Conservation (phyloP, 345 rosid genomes). For the Microthlaspi erraticum region DNA sequence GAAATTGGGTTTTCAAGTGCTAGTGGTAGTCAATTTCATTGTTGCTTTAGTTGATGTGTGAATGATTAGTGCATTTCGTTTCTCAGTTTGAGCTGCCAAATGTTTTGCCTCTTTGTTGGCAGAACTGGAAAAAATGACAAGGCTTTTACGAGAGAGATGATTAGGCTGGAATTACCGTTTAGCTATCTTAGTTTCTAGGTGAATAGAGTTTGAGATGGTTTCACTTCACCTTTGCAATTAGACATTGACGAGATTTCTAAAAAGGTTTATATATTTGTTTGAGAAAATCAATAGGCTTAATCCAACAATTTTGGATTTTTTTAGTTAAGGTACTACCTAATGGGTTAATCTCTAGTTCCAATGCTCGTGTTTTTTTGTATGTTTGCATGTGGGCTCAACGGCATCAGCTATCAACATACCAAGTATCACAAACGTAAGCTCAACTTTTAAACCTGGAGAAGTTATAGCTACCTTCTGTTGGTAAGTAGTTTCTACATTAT, state of each 20-base stretch:
- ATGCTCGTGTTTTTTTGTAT: slow-evolving; percentile 46
- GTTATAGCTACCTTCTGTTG: slow-evolving; percentile 87
- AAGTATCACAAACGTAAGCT: slow-evolving; percentile 99
- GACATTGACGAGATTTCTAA: not conserved
- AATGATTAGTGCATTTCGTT: too few relatives aligned
- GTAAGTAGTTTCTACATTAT: slow-evolving; percentile 56
- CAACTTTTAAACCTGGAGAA: slow-evolving; percentile 61
- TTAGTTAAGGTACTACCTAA: slow-evolving; percentile 3
- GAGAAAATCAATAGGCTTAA: not conserved
- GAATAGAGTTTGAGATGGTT: slow-evolving; percentile 26
- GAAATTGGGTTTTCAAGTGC: too few relatives aligned
- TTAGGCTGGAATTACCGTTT: not conserved
- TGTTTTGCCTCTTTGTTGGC: too few relatives aligned
- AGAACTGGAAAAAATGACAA: not conserved
- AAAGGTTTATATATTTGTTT: not conserved
- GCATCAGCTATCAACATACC: slow-evolving; percentile 98
- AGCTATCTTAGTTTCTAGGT: slow-evolving; percentile 9
- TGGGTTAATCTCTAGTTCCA: slow-evolving; percentile 33
- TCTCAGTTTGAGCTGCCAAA: too few relatives aligned
- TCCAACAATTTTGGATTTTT: slow-evolving; percentile 10
- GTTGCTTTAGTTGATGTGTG: too few relatives aligned
- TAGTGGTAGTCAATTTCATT: too few relatives aligned
- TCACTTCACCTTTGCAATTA: not conserved
- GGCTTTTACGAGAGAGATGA: slow-evolving; percentile 15
- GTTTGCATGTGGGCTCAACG: slow-evolving; percentile 57